Base-by-base conservation (phyloP, 768 basidiomycete species). In the Asterophora lycoperdoides region DNA sequence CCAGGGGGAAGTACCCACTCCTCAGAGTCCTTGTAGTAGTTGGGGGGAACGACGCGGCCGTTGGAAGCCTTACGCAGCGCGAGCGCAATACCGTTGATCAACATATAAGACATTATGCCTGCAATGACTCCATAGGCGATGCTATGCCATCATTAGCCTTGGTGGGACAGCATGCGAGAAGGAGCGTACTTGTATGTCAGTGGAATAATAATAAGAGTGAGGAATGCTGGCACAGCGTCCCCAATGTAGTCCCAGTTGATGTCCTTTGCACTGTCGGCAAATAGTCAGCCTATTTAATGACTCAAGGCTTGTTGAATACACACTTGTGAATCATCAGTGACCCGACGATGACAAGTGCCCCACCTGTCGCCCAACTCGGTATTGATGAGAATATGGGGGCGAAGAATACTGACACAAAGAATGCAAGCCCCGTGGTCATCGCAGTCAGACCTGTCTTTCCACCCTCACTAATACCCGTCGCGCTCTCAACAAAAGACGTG, bases 181-280 rank as follows among this genome's bases (percentile, higher is more conserved):
- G 17, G 44, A 9, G 66, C 78, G 54, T 49, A 86, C 85, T 89
- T 89, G 75, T 81, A 86, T 11, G 84, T 80, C 15, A 89, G 66
- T 8, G 87, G 87, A 50, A 92, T 92, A 45, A 88, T 76, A 42
- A 93, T 73, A 49, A 93, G 69, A 0, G 86, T 87, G 41, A 93
- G 66, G 74, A 93, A 92, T 0, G 90, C 89, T 10, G 90, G 90
- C 0, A 93, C 79, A n/a, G 85, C 78, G 60, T 93, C 89, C 7
- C 90, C 90, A 17, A 88, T 75, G 61, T 91, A 93, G 59, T 84
- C 76, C 90, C 90, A 93, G 66, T 93, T 93, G 65, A 93, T 85
- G 39, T 89, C 89, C 28, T 81, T 76, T 17, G 89, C 86, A 57
- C 82, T 85, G 41, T 1, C 46, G 8, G 51, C 14, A 38, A 19